Base-by-base conservation (phyloP, 139 green algal species). In the Mesotaenium endlicherianum region DNA sequence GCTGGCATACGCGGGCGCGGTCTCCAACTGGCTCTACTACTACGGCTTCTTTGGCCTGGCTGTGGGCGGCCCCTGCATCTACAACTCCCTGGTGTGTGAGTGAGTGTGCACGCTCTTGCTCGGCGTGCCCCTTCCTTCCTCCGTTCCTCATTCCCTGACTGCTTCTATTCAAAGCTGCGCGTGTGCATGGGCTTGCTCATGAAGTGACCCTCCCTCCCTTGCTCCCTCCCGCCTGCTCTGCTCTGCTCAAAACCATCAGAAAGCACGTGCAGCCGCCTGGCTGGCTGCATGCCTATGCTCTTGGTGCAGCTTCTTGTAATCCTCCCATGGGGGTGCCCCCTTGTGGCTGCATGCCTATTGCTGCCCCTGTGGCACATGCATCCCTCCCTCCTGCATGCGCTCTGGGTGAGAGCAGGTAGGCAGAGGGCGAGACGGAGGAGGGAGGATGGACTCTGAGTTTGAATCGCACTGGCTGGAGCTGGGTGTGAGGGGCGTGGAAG, bases 51-150 rank as follows among this genome's bases (percentile, higher is more conserved):
- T 82, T 31, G 38, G 41, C 1, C 75, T 82, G 39, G 50, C 75
- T 39, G 20, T 82, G 2, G 75, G 47, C n/a, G 75, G 75, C 26
- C 75, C 75, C 3, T 82, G 50, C n/a, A 82, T 82, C 58, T 82
- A 44, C 75, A 82, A 75, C 49, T 76, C 75, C 42, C 20, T 74
- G 14, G n/a, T n/a, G n/a, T n/a, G n/a, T n/a, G n/a, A n/a, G n/a
- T n/a, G n/a, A n/a, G n/a, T n/a, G 53, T 64, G 53, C 53, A 26
- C 30, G 53, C 2, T 26, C 53, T 26, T 0, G 20, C 53, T 64
- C 53, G 20, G 1, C 1, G 1, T 26, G 3, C 30, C 53, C 1
- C 4, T 31, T 26, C 30, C 53, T 31, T 26, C 53, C 3, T 31
- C 50, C n/a, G 1, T 59, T 31, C 3, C 53, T 4, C 53, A 20